Evolutionary conservation across 2,329 filamentous ascomycete genomes (phyloP).

Genomic region (Ceratocystis huliohia): DNA sequence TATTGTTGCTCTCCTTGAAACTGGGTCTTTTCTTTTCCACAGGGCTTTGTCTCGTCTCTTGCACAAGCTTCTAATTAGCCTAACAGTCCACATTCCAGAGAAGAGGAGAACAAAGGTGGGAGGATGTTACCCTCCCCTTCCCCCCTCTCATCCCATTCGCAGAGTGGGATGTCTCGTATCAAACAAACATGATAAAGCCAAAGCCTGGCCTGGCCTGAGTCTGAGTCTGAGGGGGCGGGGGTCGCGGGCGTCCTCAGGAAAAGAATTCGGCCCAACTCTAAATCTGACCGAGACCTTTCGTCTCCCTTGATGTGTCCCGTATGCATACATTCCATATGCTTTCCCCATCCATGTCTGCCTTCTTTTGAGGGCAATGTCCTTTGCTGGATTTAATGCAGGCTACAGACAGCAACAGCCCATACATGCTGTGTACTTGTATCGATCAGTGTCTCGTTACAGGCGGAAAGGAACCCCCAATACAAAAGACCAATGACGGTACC

Average conservation of each 20-base stretch:
- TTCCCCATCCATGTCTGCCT: too few species aligned
- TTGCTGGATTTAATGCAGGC: too few species aligned
- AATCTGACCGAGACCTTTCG: neutral
- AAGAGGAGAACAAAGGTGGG: neutral
- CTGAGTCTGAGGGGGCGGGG: neutral
- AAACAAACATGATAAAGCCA: neutral
- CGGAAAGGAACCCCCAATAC: too few species aligned
- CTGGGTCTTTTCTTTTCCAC: neutral
- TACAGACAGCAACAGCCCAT: too few species aligned
- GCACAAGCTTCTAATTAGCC: neutral
- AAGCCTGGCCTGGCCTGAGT: neutral
- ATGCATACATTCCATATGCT: neutral
- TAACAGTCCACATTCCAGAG: neutral
- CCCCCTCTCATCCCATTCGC: neutral
- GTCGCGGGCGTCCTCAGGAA: neutral
- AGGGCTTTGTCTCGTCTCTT: neutral
- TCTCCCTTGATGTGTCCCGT: neutral
- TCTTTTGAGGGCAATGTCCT: too few species aligned
- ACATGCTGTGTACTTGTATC: too few species aligned
- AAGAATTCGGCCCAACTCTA: slow-evolving; percentile 1
- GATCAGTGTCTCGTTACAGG: too few species aligned
- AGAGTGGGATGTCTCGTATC: neutral
- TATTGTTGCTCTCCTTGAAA: neutral
- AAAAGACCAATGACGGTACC: too few species aligned
- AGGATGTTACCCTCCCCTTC: neutral